These are phyloP conservation scores for Sphagnum magellanicum DNA, from an alignment of 228 moss, liverwort and hornwort genomes.

Conservation along the genomic window DNA sequence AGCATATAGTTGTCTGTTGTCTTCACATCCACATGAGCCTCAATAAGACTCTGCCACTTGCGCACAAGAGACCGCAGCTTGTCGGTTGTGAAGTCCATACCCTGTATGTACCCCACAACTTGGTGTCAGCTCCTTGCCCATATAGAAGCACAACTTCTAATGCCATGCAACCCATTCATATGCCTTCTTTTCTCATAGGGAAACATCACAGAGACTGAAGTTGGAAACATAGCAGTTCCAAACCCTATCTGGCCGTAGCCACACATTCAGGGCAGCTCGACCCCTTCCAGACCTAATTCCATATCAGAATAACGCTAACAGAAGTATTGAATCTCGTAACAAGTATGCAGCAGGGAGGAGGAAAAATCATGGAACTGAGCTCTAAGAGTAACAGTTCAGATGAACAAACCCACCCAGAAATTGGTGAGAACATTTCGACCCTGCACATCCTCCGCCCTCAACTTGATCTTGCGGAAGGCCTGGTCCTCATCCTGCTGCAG, in stretches of 20 bases:
- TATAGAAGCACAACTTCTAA: too few species aligned
- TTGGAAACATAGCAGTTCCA: too few species aligned
- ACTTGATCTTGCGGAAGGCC: constrained; percentile 71
- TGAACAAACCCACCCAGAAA: constrained; percentile 47
- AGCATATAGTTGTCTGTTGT: constrained; percentile 76
- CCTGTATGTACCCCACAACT: constrained; percentile 19
- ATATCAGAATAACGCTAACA: too few species aligned
- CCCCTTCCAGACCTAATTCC: too few species aligned
- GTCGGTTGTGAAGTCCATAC: constrained; percentile 92
- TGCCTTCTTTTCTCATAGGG: too few species aligned
- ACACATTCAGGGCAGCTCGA: too few species aligned
- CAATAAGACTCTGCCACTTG: constrained; percentile 86
- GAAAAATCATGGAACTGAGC: background rate
- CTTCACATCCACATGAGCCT: constrained; percentile 78
- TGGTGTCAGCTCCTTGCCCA: background rate
- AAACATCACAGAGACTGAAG: too few species aligned
- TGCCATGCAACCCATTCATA: too few species aligned
- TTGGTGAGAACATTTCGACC: constrained; percentile 71
- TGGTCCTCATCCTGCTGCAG: constrained; percentile 76
- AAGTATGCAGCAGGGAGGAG: background rate
- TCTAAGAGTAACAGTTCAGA: background rate
- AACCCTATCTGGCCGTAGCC: too few species aligned
- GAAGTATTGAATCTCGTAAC: too few species aligned
- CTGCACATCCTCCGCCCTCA: constrained; percentile 70
- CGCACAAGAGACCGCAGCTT: constrained; percentile 89